Conservation (phyloP, 2,329 filamentous ascomycete species). For the Colletotrichum tropicicola region DNA sequence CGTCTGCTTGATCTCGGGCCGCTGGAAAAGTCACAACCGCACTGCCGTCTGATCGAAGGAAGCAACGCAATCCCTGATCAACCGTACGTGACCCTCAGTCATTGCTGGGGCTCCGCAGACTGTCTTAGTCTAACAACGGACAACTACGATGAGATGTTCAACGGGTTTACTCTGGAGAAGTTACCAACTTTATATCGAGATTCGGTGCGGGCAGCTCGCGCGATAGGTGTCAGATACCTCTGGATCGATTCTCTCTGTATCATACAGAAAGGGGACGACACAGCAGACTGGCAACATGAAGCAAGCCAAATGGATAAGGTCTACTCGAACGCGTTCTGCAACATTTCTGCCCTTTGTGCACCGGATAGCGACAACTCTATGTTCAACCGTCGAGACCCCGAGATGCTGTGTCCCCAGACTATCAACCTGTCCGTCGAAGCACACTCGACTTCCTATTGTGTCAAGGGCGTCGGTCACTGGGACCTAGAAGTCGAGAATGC, state of each 20-base stretch:
- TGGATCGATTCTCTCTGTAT: constrained; percentile 32
- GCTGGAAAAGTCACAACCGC: accelerated
- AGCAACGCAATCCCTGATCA: neutral
- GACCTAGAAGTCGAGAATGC: neutral
- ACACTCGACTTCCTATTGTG: neutral
- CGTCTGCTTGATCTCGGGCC: neutral
- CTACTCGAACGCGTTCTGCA: constrained; percentile 32
- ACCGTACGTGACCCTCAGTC: constrained; percentile 1
- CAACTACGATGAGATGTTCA: neutral
- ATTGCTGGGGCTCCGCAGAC: constrained; percentile 12
- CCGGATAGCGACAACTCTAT: constrained; percentile 10
- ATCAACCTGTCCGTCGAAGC: neutral
- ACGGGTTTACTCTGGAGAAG: neutral
- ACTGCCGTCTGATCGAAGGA: neutral
- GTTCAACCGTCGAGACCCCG: neutral
- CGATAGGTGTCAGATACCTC: constrained; percentile 4
- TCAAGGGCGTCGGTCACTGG: neutral
- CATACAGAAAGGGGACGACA: constrained; percentile 22
- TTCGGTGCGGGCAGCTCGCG: neutral
- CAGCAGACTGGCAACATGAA: constrained; percentile 31
- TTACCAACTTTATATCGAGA: constrained; percentile 22
- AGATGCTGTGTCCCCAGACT: neutral
- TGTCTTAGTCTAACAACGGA: neutral
- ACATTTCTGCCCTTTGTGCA: constrained; percentile 31
- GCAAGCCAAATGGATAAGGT: constrained; percentile 30